Evolutionary conservation across 2,329 filamentous ascomycete species (phyloP).

Genomic region (Nemania abortiva): DNA sequence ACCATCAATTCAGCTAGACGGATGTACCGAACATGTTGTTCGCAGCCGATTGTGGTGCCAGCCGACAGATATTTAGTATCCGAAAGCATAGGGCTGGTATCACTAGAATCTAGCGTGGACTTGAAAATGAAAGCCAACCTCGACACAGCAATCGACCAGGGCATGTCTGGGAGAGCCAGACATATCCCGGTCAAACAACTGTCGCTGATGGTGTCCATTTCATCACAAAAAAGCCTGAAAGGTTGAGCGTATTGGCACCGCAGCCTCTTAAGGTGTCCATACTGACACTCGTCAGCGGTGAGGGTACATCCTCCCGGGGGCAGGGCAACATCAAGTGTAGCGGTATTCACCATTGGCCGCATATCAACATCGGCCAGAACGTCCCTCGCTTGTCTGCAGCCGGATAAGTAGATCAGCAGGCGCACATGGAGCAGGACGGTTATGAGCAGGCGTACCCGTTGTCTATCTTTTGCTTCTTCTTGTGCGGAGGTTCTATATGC

Average conservation of each 20-base stretch:
- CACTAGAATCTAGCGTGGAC: constrained; percentile 8
- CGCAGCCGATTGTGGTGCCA: constrained; percentile 24
- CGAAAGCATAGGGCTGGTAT: not conserved
- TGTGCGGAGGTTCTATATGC: not conserved
- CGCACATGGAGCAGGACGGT: not conserved
- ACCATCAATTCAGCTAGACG: constrained; percentile 23
- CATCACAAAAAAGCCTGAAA: constrained; percentile 25
- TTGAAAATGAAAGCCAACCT: constrained; percentile 30
- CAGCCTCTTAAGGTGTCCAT: constrained; percentile 13
- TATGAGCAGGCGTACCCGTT: not conserved
- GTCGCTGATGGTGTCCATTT: constrained; percentile 30
- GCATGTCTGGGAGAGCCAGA: constrained; percentile 29
- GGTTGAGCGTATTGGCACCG: constrained; percentile 23
- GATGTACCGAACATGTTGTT: constrained; percentile 23
- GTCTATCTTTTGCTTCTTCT: constrained; percentile 13
- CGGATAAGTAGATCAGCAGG: not conserved
- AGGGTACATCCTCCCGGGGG: constrained; percentile 10
- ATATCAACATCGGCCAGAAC: not conserved
- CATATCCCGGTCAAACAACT: constrained; percentile 32
- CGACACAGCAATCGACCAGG: constrained; percentile 32
- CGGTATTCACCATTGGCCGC: constrained; percentile 18
- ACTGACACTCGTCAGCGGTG: constrained; percentile 28
- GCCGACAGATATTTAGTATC: constrained; percentile 1
- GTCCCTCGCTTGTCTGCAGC: not conserved
- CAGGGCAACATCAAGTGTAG: constrained; percentile 13